A percentile compares a stretch with the other conserved stretches of the same genome.
These are phyloP conservation scores for Apiospora hydei DNA, from an alignment of 2,329 filamentous ascomycete species.

Conservation along the genomic window DNA sequence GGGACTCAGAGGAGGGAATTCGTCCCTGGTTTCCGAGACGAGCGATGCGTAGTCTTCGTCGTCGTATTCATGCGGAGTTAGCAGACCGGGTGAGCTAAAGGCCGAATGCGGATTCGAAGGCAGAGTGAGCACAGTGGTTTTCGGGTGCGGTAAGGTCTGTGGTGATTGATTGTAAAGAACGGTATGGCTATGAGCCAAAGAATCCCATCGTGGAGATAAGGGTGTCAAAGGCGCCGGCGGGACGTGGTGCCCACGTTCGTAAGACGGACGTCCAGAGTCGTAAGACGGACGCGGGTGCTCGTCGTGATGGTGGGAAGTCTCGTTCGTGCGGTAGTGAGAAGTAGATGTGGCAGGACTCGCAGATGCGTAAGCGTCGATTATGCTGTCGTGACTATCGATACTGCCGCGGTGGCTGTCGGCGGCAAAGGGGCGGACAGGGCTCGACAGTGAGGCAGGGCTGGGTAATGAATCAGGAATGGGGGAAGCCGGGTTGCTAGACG, in stretches of 20 bases:
- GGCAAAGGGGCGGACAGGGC: slow-evolving; percentile 26
- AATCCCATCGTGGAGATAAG: slow-evolving; percentile 56
- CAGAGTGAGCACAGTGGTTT: slow-evolving; percentile 28
- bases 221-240: slow-evolving; percentile 44
- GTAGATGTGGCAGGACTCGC: slow-evolving; percentile 19
- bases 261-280: slow-evolving; percentile 24
- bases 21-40: slow-evolving; percentile 36
- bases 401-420: slow-evolving; percentile 28
- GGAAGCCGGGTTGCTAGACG: slow-evolving; percentile 36
- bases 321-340: neutral
- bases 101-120: slow-evolving; percentile 27
- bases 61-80: slow-evolving; percentile 27
- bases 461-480: slow-evolving; percentile 28
- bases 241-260: slow-evolving; percentile 34
- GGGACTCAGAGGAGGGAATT: slow-evolving; percentile 32
- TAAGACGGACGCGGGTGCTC: neutral
- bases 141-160: slow-evolving; percentile 33
- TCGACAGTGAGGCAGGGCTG: slow-evolving; percentile 30
- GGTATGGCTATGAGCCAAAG: slow-evolving; percentile 41
- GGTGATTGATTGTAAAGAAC: slow-evolving; percentile 38
- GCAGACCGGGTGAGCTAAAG: slow-evolving; percentile 29
- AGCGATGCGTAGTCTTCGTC: slow-evolving; percentile 11
- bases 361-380: slow-evolving; percentile 5
- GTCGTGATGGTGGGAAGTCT: neutral
- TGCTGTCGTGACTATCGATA: slow-evolving; percentile 29